Conservation (phyloP, 2,329 filamentous ascomycete species). For the Aureobasidium musti region DNA sequence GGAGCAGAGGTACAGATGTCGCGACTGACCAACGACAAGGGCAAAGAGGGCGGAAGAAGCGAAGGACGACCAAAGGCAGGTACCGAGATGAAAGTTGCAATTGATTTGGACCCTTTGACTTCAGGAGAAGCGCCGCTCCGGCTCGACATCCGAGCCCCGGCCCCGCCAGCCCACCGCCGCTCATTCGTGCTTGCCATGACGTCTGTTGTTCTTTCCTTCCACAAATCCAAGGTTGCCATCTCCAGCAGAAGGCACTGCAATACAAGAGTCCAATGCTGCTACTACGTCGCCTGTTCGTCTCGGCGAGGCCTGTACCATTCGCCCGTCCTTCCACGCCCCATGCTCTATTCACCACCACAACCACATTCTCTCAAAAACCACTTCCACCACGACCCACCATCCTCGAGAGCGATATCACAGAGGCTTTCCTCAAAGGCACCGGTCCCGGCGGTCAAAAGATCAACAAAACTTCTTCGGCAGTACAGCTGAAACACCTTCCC, state of each 20-base stretch:
- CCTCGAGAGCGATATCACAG: constrained; percentile 75
- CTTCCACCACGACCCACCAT: constrained; percentile 77
- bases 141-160: not conserved
- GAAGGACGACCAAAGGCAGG: not conserved
- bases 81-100: not conserved
- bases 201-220: constrained; percentile 1
- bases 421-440: constrained; percentile 84
- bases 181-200: not conserved
- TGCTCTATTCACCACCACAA: constrained; percentile 34
- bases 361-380: constrained; percentile 49
- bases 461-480: constrained; percentile 96
- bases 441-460: constrained; percentile 97
- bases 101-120: constrained; percentile 8
- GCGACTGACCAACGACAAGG: not conserved
- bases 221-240: not conserved
- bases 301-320: not conserved
- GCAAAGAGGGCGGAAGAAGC: not conserved
- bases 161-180: not conserved
- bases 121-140: constrained; percentile 13
- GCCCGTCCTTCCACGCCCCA: not conserved
- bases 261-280: constrained; percentile 1
- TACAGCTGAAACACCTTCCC: constrained; percentile 86
- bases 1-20: not conserved
- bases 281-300: constrained; percentile 14
- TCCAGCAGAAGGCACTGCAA: not conserved